Evolutionary conservation across 768 basidiomycete genomes (phyloP).

Genomic region (Serendipita sp.): DNA sequence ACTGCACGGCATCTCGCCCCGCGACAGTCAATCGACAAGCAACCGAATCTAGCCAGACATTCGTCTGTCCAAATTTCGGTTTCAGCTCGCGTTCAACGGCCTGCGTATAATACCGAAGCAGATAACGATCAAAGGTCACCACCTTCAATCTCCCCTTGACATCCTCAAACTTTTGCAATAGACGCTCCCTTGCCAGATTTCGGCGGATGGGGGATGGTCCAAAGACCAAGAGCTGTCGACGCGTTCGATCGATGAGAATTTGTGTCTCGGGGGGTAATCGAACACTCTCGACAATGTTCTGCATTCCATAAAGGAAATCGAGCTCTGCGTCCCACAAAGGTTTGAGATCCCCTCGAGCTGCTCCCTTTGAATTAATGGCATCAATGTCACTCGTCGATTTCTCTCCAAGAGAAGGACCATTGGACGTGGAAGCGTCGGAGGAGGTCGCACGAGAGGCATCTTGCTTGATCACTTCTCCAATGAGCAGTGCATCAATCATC

Average conservation of each 20-base stretch:
- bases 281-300: background rate
- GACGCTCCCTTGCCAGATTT: background rate
- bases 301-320: background rate
- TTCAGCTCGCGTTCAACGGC: background rate
- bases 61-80: background rate
- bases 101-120: background rate
- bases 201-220: background rate
- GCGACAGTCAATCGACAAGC: background rate
- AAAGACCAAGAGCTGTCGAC: background rate
- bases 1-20: background rate
- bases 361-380: no score
- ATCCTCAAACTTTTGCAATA: background rate
- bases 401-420: no score
- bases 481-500: slow-evolving; percentile 3
- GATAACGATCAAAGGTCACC: background rate
- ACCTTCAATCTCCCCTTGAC: background rate
- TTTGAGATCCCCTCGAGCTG: background rate
- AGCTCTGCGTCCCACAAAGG: background rate
- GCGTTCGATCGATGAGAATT: background rate
- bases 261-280: background rate
- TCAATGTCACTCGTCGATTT: no score
- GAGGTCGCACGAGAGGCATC: background rate
- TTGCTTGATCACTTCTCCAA: background rate
- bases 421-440: background rate
- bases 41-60: background rate